Evolutionary conservation across 306 rosid genomes (phyloP), one percentile per base, ranked within the genome.

Genomic region (Senna tora): DNA sequence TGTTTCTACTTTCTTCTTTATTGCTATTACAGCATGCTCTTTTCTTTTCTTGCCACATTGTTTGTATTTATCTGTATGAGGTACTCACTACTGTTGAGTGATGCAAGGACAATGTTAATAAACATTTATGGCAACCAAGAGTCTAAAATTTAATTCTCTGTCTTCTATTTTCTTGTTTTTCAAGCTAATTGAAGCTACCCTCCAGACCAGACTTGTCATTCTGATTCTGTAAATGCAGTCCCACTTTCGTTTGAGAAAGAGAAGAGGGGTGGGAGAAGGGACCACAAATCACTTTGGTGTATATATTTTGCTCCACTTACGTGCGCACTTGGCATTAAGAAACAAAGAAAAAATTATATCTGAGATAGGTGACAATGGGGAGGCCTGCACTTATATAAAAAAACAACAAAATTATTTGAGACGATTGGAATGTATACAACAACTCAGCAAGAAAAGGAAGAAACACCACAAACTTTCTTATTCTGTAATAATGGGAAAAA

Each of bases 251-350:
- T 38, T 22, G 45, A 34, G 43, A 30, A 11, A 7, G 9, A 7
- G 38, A 28, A n/a, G n/a, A n/a, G n/a, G n/a, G n/a, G n/a, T n/a
- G n/a, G n/a, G 65, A 16, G 21, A 43, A 65, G 54, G 79, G 76
- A 72, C 85, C 82, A 72, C 80, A 69, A 25, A 77, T 53, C 55
- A 20, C 75, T 77, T 50, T 69, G 54, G 39, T 56, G 62, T 75
- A 25, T 25, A 25, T 25, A 25, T 25, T 25, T 25, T 25, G 81
- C 47, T 65, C 20, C 75, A 58, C 38, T 54, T 42, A 22, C 15
- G 47, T 20, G 74, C 65, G 73, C 81, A 71, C 74, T 79, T 67
- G 5, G 20, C 55, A 67, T 67, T 54, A 61, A 67, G 64, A 75
- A 72, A 67, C 52, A 57, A 7, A 9, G 33, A 46, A 39, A 13